Evolutionary conservation across 2,329 filamentous ascomycete species (phyloP), one percentile per base, ranked within the genome.

Genomic region (Venturia nashicola): DNA sequence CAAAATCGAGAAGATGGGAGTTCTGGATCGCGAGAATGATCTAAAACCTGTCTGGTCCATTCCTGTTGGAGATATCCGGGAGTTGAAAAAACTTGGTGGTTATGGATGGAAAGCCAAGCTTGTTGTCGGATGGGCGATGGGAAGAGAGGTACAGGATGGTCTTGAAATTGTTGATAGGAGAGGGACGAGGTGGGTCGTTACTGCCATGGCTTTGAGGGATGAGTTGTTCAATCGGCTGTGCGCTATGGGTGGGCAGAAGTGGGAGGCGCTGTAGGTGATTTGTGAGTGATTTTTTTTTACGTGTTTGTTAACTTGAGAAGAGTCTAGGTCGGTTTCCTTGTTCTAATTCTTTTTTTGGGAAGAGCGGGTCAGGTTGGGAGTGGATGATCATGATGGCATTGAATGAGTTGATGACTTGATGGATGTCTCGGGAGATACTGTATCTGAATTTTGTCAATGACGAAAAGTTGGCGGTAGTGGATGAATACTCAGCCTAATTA

Each of bases 21-120:
- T 70, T 70, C 76, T 63, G 5, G 81, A 86, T 32, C 72, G 74
- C 51, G 78, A 82, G 65, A 34, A 14, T 14, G 79, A 83, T 48
- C 68, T 81, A 32, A 76, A 82, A 65, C 85, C 88, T 0, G 73
- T 83, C 0, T 95, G 89, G 83, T 86, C 82, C 6, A 78, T 94
- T 0, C 80, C 88, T 0, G 81, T 94, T 3, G 80, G 80, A 0
- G 87, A 93, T 18, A 87, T 95, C 57, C 77, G 73, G 61, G 89
- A 92, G 72, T 71, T 95, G 62, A 88, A 86, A 72, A 95, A 95
- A 75, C 78, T 92, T 1, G 90, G 90, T 5, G 90, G 90, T 0
- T 79, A 92, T 43, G 89, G 90, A 0, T 95, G 90, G 90, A 95
- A 94, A 75, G 85, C 86, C 1, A 93, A 91, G 77, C 76, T 94